A percentile compares a stretch with the other conserved stretches of the same genome.
These are phyloP conservation scores for Pythium rishiriense DNA, from an alignment of 352 stramenopile species.

Conservation along the genomic window DNA sequence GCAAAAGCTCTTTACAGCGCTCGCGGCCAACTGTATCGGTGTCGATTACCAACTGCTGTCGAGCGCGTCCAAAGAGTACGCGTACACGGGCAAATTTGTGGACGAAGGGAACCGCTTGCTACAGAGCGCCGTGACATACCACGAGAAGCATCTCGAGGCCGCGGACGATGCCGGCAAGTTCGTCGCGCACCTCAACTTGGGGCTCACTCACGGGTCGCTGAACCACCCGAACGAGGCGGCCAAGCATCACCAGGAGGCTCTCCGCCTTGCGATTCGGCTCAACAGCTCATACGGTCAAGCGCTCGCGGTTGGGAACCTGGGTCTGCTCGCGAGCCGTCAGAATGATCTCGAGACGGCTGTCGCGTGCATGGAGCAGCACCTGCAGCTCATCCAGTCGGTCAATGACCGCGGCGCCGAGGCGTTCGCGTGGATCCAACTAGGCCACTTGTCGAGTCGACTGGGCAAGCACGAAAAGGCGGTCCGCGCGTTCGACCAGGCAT, in stretches of 20 bases:
- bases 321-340: conserved; percentile 81
- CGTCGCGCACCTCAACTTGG: conserved; percentile 85
- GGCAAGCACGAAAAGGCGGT: conserved; percentile 67
- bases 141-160: conserved; percentile 76
- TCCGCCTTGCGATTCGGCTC: conserved; percentile 82
- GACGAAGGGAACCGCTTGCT: conserved; percentile 48
- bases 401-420: conserved; percentile 73
- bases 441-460: conserved; percentile 60
- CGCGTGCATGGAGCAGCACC: conserved; percentile 88
- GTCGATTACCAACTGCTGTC: conserved; percentile 86
- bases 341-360: conserved; percentile 74
- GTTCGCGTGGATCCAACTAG: conserved; percentile 87
- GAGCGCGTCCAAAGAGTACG: conserved; percentile 51
- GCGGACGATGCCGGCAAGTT: conserved; percentile 86
- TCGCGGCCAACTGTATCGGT: conserved; percentile 88
- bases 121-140: conserved; percentile 55
- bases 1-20: conserved; percentile 67
- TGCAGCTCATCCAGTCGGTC: conserved; percentile 88
- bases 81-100: conserved; percentile 79
- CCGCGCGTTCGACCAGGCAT: conserved; percentile 77
- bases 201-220: conserved; percentile 74
- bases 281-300: conserved; percentile 86
- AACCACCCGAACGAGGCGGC: conserved; percentile 68
- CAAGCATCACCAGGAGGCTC: conserved; percentile 83
- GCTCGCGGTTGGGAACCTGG: conserved; percentile 87